Conservation (phyloP, 306 rosid genomes). For the Leucaena leucocephala region DNA sequence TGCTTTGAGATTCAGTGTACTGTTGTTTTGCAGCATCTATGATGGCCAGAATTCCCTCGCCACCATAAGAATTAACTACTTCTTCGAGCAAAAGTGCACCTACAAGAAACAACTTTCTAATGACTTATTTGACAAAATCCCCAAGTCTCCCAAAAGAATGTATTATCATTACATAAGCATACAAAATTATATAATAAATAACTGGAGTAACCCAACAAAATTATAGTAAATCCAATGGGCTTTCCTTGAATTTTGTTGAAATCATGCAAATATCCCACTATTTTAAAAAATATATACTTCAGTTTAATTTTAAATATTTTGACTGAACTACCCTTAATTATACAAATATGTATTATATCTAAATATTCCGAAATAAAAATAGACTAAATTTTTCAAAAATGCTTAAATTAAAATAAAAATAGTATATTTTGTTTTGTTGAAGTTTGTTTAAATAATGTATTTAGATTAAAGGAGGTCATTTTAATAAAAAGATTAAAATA, state of each 20-base stretch:
- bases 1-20: constrained; percentile 67
- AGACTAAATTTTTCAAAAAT: not conserved
- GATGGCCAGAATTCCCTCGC: constrained; percentile 69
- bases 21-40: constrained; percentile 66
- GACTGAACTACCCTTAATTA: not conserved
- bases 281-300: not conserved
- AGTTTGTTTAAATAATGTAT: not conserved
- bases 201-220: constrained; percentile 1
- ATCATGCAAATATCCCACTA: not conserved
- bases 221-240: not conserved
- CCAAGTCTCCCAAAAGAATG: not conserved
- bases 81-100: constrained; percentile 90
- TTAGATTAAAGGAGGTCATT: not conserved
- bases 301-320: not conserved
- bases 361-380: not conserved
- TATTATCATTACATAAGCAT: constrained; percentile 9
- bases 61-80: constrained; percentile 60
- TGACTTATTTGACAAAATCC: not conserved
- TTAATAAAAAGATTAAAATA: not conserved
- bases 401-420: not conserved
- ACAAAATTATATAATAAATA: constrained; percentile 22
- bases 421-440: not conserved
- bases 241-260: not conserved
- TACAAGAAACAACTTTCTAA: constrained; percentile 43
- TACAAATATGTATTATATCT: not conserved